phyloP scores from a whole-genome alignment of 2,329 filamentous ascomycete species.

The Calonectria honghensis region DNA sequence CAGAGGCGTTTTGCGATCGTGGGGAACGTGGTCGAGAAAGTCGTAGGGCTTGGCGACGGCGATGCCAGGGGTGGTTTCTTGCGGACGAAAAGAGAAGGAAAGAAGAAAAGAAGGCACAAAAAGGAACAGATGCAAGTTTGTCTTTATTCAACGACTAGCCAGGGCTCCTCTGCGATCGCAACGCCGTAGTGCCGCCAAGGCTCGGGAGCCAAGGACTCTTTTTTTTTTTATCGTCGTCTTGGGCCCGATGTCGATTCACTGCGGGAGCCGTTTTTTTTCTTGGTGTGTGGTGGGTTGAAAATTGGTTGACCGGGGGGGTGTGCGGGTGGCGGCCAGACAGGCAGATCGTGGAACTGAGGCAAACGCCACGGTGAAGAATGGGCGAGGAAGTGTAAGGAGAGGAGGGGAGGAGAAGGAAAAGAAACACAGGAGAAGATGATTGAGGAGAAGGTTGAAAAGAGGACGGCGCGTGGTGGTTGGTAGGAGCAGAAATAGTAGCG shows the following conservation, averaged over 20 bases:
- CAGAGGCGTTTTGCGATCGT: constrained; percentile 16
- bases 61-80: not conserved
- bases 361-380: constrained; percentile 12
- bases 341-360: constrained; percentile 11
- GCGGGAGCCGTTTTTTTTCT: constrained; percentile 26
- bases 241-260: constrained; percentile 25
- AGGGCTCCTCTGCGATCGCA: constrained; percentile 50
- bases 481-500: constrained; percentile 17
- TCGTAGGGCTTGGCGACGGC: constrained; percentile 24
- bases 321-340: constrained; percentile 8
- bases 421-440: not conserved
- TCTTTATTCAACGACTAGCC: constrained; percentile 14
- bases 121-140: constrained; percentile 10
- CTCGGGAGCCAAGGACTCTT: constrained; percentile 49
- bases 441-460: constrained; percentile 16
- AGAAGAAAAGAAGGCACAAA: not conserved
- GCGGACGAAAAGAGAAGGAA: not conserved
- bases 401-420: not conserved
- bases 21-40: constrained; percentile 10
- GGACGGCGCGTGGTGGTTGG: constrained; percentile 20
- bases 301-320: constrained; percentile 16
- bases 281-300: constrained; percentile 20
- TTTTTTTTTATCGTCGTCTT: constrained; percentile 19
- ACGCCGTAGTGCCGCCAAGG: constrained; percentile 49
- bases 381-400: constrained; percentile 4